Evolutionary conservation across 2,329 filamentous ascomycete genomes (phyloP).

Genomic region (Scortechinia acanthostroma): DNA sequence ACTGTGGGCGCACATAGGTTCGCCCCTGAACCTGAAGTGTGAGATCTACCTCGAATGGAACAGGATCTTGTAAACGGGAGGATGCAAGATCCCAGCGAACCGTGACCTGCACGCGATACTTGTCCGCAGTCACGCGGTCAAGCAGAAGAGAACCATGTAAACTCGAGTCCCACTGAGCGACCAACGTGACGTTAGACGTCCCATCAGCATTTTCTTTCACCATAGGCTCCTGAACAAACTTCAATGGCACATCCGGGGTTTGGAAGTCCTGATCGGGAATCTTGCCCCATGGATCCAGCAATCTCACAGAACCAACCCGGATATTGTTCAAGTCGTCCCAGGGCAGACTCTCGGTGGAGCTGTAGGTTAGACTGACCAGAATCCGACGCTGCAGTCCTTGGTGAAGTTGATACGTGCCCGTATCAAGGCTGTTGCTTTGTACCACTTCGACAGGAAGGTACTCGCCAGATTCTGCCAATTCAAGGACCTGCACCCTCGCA

Average conservation of each 20-base stretch:
- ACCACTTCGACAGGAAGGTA: slow-evolving; percentile 90
- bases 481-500: slow-evolving; percentile 78
- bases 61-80: slow-evolving; percentile 76
- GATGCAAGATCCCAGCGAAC: slow-evolving; percentile 82
- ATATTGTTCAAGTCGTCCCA: slow-evolving; percentile 79
- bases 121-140: slow-evolving; percentile 88
- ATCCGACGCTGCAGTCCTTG: slow-evolving; percentile 88
- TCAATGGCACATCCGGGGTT: slow-evolving; percentile 69
- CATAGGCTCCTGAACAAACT: slow-evolving; percentile 69
- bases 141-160: slow-evolving; percentile 84
- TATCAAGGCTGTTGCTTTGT: slow-evolving; percentile 75
- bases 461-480: slow-evolving; percentile 83
- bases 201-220: slow-evolving; percentile 85
- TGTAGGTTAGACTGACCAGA: slow-evolving; percentile 82
- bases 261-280: slow-evolving; percentile 60
- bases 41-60: slow-evolving; percentile 77
- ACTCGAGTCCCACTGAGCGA: slow-evolving; percentile 96
- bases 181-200: slow-evolving; percentile 75
- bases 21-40: slow-evolving; percentile 78
- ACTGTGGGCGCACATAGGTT: slow-evolving; percentile 68
- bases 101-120: slow-evolving; percentile 82
- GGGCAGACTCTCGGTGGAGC: slow-evolving; percentile 77
- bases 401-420: slow-evolving; percentile 88
- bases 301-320: slow-evolving; percentile 72
- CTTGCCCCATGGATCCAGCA: slow-evolving; percentile 80